Percentiles rank a stretch among this genome's conserved stretches.
These are phyloP conservation scores for Fraxinus quadrangulata DNA, from an alignment of 257 asterid genomes.

Conservation along the genomic window DNA sequence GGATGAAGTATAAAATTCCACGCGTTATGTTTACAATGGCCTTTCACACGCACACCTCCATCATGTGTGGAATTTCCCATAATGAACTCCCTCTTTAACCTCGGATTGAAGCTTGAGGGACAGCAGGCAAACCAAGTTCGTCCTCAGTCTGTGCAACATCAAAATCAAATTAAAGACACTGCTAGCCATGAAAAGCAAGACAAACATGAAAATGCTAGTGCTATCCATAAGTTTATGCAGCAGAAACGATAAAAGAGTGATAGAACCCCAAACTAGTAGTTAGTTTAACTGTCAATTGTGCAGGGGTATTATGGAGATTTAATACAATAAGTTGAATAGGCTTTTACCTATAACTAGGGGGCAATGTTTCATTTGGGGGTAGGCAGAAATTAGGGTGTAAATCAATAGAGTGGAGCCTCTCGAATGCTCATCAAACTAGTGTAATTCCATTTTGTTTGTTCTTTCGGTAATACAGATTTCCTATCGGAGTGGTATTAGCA, in stretches of 20 bases:
- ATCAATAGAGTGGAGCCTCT: too few species aligned
- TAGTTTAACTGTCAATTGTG: too few species aligned
- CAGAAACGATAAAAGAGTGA: background rate
- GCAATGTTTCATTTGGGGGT: too few species aligned
- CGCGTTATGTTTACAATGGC: conserved; percentile 27
- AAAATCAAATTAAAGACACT: background rate
- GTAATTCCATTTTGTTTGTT: too few species aligned
- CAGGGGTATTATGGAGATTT: too few species aligned
- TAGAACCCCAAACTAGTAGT: too few species aligned
- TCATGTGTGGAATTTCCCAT: background rate
- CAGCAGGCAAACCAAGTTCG: conserved; percentile 91
- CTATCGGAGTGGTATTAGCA: background rate
- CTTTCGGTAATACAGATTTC: too few species aligned
- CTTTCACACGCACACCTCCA: background rate
- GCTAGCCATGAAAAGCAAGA: conserved; percentile 2
- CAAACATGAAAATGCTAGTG: background rate
- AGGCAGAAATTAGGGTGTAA: too few species aligned
- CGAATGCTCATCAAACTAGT: too few species aligned
- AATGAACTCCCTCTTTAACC: conserved; percentile 42
- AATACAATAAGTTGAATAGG: too few species aligned
- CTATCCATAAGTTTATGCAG: background rate
- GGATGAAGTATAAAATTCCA: background rate
- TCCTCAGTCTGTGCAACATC: conserved; percentile 71
- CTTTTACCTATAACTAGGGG: too few species aligned
- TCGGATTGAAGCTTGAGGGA: conserved; percentile 88